A percentile compares a stretch with the other conserved stretches of the same genome.
phyloP scores from a whole-genome alignment of 2,329 filamentous ascomycete species.

The Drechslerella coelobrocha region DNA sequence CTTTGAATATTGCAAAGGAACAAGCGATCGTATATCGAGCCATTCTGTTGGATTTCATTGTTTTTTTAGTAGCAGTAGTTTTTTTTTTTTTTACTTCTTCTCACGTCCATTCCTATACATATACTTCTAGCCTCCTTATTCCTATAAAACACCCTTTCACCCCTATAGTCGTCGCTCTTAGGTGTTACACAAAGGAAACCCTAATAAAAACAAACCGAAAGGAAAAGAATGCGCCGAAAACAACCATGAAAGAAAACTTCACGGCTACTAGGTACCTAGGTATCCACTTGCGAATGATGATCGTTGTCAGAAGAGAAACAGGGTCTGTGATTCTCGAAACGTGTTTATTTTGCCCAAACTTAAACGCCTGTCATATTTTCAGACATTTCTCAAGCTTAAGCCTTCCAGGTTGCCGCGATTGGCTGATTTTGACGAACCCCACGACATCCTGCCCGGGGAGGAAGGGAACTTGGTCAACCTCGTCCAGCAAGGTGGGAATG shows the following conservation, averaged over 20 bases:
- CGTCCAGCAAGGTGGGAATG: background rate
- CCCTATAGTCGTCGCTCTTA: background rate
- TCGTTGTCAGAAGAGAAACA: too few relatives aligned
- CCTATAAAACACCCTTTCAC: background rate
- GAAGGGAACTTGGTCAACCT: too few relatives aligned
- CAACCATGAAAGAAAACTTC: background rate
- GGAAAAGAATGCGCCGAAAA: background rate
- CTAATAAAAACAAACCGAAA: background rate
- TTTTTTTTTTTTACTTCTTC: background rate
- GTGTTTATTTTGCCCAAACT: too few relatives aligned
- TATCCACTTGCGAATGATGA: background rate
- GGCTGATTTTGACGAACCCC: background rate
- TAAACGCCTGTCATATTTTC: too few relatives aligned
- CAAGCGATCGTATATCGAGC: slow-evolving; percentile 3
- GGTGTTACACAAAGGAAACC: background rate
- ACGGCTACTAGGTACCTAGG: background rate
- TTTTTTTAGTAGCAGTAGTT: background rate
- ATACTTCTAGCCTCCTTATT: background rate
- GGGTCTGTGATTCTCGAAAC: too few relatives aligned
- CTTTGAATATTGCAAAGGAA: background rate
- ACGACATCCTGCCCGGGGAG: background rate
- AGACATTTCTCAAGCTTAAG: background rate
- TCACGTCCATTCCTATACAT: background rate
- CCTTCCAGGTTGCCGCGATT: background rate
- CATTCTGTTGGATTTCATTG: background rate